A percentile compares a stretch with the other conserved stretches of the same genome.
Conservation (phyloP, 2,329 filamentous ascomycete genomes). For the Botrytis tulipae region DNA sequence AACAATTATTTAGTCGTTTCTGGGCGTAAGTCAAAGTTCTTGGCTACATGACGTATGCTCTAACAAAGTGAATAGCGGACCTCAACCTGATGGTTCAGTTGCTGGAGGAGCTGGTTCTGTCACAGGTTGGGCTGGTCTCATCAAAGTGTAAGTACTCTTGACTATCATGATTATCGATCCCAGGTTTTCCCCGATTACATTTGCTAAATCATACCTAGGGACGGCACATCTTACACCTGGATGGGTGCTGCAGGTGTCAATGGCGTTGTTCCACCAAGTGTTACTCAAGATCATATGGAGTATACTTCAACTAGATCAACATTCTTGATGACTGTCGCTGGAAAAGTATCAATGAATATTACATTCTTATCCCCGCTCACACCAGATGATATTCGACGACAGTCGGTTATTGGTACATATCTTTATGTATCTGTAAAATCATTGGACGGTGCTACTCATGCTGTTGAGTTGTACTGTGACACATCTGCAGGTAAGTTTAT, state of each 20-base stretch:
- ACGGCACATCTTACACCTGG: constrained; percentile 63
- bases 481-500: constrained; percentile 60
- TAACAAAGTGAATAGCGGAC: constrained; percentile 24
- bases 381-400: constrained; percentile 62
- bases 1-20: constrained; percentile 31
- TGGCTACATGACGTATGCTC: background rate
- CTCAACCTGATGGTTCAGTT: constrained; percentile 31
- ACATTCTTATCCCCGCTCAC: constrained; percentile 73
- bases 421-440: constrained; percentile 62
- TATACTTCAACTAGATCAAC: constrained; percentile 72
- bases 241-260: constrained; percentile 54
- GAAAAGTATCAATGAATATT: constrained; percentile 61
- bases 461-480: constrained; percentile 70
- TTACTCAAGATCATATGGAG: constrained; percentile 61
- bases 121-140: constrained; percentile 67
- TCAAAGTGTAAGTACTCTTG: constrained; percentile 50
- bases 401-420: constrained; percentile 71
- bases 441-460: constrained; percentile 59
- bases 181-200: no score
- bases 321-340: constrained; percentile 64
- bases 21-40: constrained; percentile 31
- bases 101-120: constrained; percentile 47
- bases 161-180: background rate
- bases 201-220: constrained; percentile 35
- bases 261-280: constrained; percentile 46